Conservation (phyloP, 208 protist species). For the Trypanosomatidae sp. region DNA sequence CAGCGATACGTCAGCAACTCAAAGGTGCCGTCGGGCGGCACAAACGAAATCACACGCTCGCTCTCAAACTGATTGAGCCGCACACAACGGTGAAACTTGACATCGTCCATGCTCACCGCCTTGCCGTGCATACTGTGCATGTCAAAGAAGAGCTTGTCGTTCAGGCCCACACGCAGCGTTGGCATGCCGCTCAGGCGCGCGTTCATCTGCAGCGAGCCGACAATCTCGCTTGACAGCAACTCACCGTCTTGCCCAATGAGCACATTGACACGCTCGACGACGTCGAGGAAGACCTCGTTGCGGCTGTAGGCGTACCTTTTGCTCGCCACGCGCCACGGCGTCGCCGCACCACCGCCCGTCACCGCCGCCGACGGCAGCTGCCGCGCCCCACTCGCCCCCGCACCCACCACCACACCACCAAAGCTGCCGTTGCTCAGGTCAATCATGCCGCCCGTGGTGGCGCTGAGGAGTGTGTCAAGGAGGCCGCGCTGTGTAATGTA, state of each 20-base stretch:
- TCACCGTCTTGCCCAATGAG: conserved; percentile 90
- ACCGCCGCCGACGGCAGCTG: conserved; percentile 59
- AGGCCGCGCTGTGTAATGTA: conserved; percentile 92
- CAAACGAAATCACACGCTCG: conserved; percentile 89
- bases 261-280: conserved; percentile 96
- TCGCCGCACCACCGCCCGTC: conserved; percentile 89
- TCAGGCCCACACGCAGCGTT: conserved; percentile 95
- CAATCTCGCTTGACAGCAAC: conserved; percentile 92
- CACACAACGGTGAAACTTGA: conserved; percentile 98
- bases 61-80: conserved; percentile 95
- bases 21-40: conserved; percentile 97
- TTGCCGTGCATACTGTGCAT: conserved; percentile 22
- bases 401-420: conserved; percentile 16
- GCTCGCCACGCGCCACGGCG: conserved; percentile 90
- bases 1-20: conserved; percentile 97
- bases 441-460: conserved; percentile 19
- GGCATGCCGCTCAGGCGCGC: conserved; percentile 97
- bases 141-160: conserved; percentile 92
- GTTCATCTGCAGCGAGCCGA: conserved; percentile 91
- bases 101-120: conserved; percentile 86
- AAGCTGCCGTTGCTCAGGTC: conserved; percentile 58
- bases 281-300: conserved; percentile 98
- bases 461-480: conserved; percentile 23
- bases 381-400: conserved; percentile 10
- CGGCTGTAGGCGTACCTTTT: conserved; percentile 94